phyloP scores from a whole-genome alignment of 2,329 filamentous ascomycete genomes.

The Talaromyces verruculosus region DNA sequence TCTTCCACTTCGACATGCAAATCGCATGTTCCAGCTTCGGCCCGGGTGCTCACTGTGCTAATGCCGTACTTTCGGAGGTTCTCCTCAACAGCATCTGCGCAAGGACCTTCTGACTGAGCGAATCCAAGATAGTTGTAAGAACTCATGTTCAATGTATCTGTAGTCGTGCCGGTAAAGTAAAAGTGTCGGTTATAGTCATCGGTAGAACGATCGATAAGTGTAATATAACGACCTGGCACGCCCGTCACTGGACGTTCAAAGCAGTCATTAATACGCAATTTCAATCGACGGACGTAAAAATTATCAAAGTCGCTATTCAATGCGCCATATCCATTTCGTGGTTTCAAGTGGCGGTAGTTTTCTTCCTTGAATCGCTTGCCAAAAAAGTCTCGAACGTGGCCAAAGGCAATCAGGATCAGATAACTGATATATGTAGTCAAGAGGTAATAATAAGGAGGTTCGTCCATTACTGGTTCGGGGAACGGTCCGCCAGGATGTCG shows the following conservation, averaged over 20 bases:
- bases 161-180: conserved; percentile 82
- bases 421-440: conserved; percentile 99
- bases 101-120: conserved; percentile 94
- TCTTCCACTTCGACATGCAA: conserved; percentile 86
- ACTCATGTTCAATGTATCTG: conserved; percentile 96
- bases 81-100: conserved; percentile 88
- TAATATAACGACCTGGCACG: conserved; percentile 92
- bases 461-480: conserved; percentile 82
- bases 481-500: conserved; percentile 79
- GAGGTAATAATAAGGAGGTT: conserved; percentile 94
- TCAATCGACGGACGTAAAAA: conserved; percentile 91
- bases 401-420: conserved; percentile 89
- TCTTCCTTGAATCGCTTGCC: conserved; percentile 89
- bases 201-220: conserved; percentile 83
- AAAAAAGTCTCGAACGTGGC: conserved; percentile 95
- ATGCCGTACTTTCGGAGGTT: conserved; percentile 82
- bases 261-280: conserved; percentile 94
- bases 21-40: conserved; percentile 83
- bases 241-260: conserved; percentile 91
- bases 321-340: conserved; percentile 85
- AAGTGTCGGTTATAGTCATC: conserved; percentile 91
- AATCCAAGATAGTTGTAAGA: conserved; percentile 99
- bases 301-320: conserved; percentile 98
- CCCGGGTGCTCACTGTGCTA: conserved; percentile 75
- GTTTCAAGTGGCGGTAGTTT: conserved; percentile 80